These are phyloP conservation scores for Porodaedalea pini DNA, from an alignment of 1,284 basidiomycete genomes.

Conservation along the genomic window DNA sequence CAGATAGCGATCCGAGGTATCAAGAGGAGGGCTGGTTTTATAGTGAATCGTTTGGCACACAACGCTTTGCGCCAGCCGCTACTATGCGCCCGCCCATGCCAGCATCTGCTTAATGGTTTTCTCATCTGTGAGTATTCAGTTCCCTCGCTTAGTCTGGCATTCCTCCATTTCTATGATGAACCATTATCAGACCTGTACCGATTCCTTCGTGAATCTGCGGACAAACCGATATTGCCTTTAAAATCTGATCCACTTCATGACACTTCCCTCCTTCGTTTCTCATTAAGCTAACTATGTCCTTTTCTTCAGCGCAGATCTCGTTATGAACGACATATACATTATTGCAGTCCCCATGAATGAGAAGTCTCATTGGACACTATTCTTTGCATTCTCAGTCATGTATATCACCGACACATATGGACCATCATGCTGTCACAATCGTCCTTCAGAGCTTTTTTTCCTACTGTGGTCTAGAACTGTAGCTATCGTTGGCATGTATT, in stretches of 20 bases:
- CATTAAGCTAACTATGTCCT: background rate
- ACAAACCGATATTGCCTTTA: slow-evolving; percentile 39
- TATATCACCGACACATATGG: background rate
- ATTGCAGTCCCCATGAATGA: background rate
- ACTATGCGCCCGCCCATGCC: slow-evolving; percentile 54
- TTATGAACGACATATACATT: background rate
- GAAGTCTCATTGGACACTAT: background rate
- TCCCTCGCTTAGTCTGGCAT: background rate
- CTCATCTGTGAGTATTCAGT: slow-evolving; percentile 10
- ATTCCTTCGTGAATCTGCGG: slow-evolving; percentile 33
- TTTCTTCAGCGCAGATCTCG: background rate
- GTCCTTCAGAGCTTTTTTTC: too few species aligned
- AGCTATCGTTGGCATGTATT: too few species aligned
- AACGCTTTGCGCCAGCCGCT: slow-evolving; percentile 49
- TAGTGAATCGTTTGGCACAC: slow-evolving; percentile 49
- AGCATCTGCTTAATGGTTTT: slow-evolving; percentile 13
- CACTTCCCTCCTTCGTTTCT: background rate
- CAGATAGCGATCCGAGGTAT: slow-evolving; percentile 33
- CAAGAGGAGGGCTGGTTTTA: slow-evolving; percentile 56
- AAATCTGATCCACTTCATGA: slow-evolving; percentile 29
- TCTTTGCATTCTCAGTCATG: background rate
- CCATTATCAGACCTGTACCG: slow-evolving; percentile 46
- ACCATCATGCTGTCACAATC: background rate
- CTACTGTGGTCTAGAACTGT: too few species aligned
- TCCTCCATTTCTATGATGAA: slow-evolving; percentile 35